These are phyloP conservation scores for Botrytis fabae DNA, from an alignment of 2,329 filamentous ascomycete genomes.

Conservation along the genomic window DNA sequence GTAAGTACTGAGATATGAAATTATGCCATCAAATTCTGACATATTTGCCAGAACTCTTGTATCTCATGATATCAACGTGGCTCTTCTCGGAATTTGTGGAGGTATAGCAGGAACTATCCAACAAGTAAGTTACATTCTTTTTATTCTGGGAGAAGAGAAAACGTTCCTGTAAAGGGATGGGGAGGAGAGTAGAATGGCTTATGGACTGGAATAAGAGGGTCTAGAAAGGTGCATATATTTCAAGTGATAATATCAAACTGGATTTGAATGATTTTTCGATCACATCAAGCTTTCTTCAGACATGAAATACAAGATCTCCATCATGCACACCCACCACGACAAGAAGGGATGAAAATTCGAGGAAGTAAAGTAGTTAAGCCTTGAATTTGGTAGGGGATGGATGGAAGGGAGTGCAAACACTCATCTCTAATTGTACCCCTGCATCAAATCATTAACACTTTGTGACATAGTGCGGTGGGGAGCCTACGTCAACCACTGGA, in stretches of 20 bases:
- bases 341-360: not conserved
- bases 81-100: conserved; percentile 50
- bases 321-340: not conserved
- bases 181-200: too few relatives aligned
- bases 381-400: not conserved
- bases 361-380: not conserved
- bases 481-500: conserved; percentile 48
- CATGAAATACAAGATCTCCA: too few relatives aligned
- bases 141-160: not conserved
- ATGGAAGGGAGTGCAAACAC: not conserved
- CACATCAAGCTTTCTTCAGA: too few relatives aligned
- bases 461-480: conserved; percentile 46
- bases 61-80: conserved; percentile 50
- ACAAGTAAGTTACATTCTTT: not conserved
- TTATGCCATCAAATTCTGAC: conserved; percentile 6
- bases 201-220: too few relatives aligned
- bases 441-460: not conserved
- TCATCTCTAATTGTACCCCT: not conserved
- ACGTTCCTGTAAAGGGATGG: not conserved
- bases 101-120: conserved; percentile 49
- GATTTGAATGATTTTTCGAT: too few relatives aligned
- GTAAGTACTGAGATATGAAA: conserved; percentile 29
- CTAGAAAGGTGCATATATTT: too few relatives aligned
- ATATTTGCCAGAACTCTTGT: conserved; percentile 26
- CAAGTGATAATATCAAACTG: too few relatives aligned